A percentile compares a stretch with the other conserved stretches of the same genome.
These are phyloP conservation scores for Solanum neorickii DNA, from an alignment of 257 asterid genomes.

Conservation along the genomic window DNA sequence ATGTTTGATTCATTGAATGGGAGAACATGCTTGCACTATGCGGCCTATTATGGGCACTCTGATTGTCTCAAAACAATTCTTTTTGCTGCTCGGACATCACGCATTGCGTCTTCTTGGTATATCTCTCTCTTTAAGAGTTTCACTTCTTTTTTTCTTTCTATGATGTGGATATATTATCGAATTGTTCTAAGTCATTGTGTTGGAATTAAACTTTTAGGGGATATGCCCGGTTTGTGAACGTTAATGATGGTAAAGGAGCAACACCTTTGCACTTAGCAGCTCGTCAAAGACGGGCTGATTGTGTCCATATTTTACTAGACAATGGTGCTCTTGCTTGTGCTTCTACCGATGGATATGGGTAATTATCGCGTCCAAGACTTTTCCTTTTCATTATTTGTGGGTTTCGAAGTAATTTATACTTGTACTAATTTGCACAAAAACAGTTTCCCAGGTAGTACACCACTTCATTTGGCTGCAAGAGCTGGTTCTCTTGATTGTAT, in stretches of 20 bases:
- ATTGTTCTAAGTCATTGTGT: background rate
- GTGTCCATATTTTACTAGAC: slow-evolving; percentile 65
- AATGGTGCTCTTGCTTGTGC: slow-evolving; percentile 86
- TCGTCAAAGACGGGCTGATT: slow-evolving; percentile 63
- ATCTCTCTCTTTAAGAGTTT: background rate
- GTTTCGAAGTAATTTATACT: background rate
- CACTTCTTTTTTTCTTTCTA: background rate
- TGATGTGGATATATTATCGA: background rate
- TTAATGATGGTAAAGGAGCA: slow-evolving; percentile 91
- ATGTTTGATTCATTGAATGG: slow-evolving; percentile 80
- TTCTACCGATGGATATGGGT: slow-evolving; percentile 75
- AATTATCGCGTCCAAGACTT: background rate
- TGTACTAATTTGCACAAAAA: background rate
- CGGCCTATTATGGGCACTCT: slow-evolving; percentile 83
- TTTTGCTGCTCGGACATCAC: slow-evolving; percentile 64
- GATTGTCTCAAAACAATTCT: slow-evolving; percentile 79
- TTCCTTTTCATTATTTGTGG: background rate
- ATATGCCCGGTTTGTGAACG: slow-evolving; percentile 76
- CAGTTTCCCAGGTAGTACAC: slow-evolving; percentile 84
- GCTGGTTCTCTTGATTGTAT: slow-evolving; percentile 91
- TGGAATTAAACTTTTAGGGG: slow-evolving; percentile 42
- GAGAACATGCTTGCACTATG: slow-evolving; percentile 95
- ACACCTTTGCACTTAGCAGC: slow-evolving; percentile 94
- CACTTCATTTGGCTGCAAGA: slow-evolving; percentile 99
- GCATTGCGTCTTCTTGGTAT: slow-evolving; percentile 81